A percentile compares a stretch with the other conserved stretches of the same genome.
phyloP scores from a whole-genome alignment of 352 stramenopile genomes.

The Achlya hypogyna region DNA sequence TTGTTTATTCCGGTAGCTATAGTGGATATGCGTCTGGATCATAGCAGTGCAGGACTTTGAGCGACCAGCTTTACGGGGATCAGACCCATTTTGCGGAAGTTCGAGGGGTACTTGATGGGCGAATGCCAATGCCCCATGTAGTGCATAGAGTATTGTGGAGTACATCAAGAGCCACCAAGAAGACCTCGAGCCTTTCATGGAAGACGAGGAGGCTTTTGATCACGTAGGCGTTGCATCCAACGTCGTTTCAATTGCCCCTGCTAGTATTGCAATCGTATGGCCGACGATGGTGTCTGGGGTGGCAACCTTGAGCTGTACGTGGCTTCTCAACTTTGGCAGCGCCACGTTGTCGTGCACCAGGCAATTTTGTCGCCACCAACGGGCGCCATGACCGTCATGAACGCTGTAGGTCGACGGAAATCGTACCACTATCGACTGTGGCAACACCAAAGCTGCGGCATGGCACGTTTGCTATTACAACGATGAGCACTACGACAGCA shows the following conservation, averaged over 20 bases:
- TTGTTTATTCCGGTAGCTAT: constrained; percentile 76
- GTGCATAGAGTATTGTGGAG: constrained; percentile 46
- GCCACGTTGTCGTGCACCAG: constrained; percentile 73
- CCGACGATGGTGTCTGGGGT: constrained; percentile 68
- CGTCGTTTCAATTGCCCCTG: not conserved
- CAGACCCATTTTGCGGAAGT: constrained; percentile 54
- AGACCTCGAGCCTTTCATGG: constrained; percentile 83
- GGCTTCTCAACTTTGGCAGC: constrained; percentile 52
- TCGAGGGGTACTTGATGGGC: constrained; percentile 39
- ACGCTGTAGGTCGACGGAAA: constrained; percentile 39
- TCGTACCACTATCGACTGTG: constrained; percentile 23
- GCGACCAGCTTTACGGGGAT: constrained; percentile 66
- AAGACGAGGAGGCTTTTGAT: constrained; percentile 81
- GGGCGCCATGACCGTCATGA: constrained; percentile 45
- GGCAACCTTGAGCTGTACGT: constrained; percentile 78
- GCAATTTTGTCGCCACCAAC: constrained; percentile 46
- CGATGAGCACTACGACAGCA: constrained; percentile 71
- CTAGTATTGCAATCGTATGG: constrained; percentile 73
- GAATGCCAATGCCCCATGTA: not conserved
- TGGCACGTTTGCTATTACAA: constrained; percentile 21
- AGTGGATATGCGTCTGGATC: no score
- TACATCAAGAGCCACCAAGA: constrained; percentile 60
- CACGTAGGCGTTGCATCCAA: constrained; percentile 30
- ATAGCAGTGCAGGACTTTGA: constrained; percentile 39
- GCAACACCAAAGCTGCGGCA: not conserved